These are phyloP conservation scores for Pyrenochaeta sp. DNA, from an alignment of 2,329 filamentous ascomycete genomes.

Conservation along the genomic window DNA sequence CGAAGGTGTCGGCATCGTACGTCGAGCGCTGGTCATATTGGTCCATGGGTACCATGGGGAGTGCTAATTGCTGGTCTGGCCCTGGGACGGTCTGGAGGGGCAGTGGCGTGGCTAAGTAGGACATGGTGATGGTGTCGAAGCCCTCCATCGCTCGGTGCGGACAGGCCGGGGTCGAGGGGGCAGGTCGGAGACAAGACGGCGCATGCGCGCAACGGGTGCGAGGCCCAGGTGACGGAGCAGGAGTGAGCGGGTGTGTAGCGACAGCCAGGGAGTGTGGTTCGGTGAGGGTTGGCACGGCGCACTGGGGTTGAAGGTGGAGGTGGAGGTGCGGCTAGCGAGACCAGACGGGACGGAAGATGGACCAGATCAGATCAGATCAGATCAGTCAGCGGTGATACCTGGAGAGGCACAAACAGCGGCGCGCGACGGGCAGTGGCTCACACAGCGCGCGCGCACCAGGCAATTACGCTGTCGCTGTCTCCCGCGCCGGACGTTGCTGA, in stretches of 20 bases:
- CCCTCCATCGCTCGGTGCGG: slow-evolving; percentile 57
- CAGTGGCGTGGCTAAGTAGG: slow-evolving; percentile 67
- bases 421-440: slow-evolving; percentile 3
- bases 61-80: slow-evolving; percentile 47
- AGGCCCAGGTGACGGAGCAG: slow-evolving; percentile 7
- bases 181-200: slow-evolving; percentile 22
- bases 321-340: slow-evolving; percentile 14
- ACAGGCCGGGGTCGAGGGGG: slow-evolving; percentile 29
- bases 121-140: slow-evolving; percentile 69
- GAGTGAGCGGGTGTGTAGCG: slow-evolving; percentile 9
- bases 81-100: slow-evolving; percentile 62
- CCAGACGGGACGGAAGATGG: slow-evolving; percentile 9
- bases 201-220: slow-evolving; percentile 40
- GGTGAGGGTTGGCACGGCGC: slow-evolving; percentile 9
- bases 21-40: slow-evolving; percentile 66
- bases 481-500: slow-evolving; percentile 27
- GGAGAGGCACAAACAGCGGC: slow-evolving; percentile 3
- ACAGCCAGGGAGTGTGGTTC: slow-evolving; percentile 4
- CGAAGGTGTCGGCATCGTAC: slow-evolving; percentile 68
- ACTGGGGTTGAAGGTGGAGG: slow-evolving; percentile 10
- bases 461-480: slow-evolving; percentile 28
- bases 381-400: slow-evolving; percentile 5
- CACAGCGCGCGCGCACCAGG: slow-evolving; percentile 28
- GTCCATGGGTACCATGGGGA: slow-evolving; percentile 61
- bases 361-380: background rate